Conservation (phyloP, 2,329 filamentous ascomycete species). For the Pyrenochaeta sp. region DNA sequence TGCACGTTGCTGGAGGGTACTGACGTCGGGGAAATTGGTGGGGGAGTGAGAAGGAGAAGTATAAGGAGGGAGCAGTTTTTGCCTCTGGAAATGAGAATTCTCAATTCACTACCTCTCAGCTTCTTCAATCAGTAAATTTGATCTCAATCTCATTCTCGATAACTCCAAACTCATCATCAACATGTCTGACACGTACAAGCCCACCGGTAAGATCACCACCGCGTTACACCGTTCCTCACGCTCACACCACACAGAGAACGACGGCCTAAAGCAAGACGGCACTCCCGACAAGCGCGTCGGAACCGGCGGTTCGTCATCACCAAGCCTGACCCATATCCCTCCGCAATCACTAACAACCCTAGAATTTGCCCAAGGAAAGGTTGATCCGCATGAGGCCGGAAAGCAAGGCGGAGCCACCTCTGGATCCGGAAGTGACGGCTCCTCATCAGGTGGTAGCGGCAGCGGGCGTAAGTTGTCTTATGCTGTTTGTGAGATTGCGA, state of each 20-base stretch:
- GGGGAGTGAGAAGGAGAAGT: neutral
- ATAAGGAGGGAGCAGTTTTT: conserved; percentile 10
- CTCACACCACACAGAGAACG: conserved; percentile 11
- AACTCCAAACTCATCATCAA: neutral
- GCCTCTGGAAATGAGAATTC: too few relatives aligned
- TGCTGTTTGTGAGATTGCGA: neutral
- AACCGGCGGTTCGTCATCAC: conserved; percentile 11
- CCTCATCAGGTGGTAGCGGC: conserved; percentile 13
- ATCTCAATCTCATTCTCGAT: too few relatives aligned
- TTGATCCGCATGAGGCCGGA: conserved; percentile 23
- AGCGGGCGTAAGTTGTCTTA: conserved; percentile 6
- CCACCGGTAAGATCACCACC: conserved; percentile 8
- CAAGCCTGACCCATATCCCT: too few relatives aligned
- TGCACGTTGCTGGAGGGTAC: neutral
- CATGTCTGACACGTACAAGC: conserved; percentile 19
- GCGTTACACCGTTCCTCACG: neutral
- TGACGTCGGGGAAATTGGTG: neutral
- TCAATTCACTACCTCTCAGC: too few relatives aligned
- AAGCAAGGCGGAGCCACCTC: conserved; percentile 20
- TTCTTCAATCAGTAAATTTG: too few relatives aligned
- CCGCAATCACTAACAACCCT: neutral
- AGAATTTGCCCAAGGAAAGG: conserved; percentile 27
- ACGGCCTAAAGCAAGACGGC: conserved; percentile 22
- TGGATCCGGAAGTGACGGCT: conserved; percentile 6
- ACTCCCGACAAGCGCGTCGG: conserved; percentile 24